A percentile compares a stretch with the other conserved stretches of the same genome.
These are phyloP conservation scores for Sanghuangporus sanghuang DNA, from an alignment of 1,284 basidiomycete species.

Conservation along the genomic window DNA sequence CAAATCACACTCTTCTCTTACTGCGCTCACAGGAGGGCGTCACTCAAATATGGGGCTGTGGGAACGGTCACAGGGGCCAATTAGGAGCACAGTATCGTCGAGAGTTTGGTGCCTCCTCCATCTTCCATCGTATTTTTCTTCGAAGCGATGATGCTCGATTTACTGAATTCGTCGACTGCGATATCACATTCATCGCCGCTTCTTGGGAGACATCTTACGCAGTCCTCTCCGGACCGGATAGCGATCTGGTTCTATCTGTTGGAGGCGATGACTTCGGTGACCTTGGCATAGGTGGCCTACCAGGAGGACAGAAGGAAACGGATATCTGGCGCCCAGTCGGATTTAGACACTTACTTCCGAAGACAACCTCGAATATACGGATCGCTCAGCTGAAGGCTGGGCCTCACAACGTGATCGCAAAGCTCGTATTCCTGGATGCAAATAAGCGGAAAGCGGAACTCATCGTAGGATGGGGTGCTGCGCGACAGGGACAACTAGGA, in stretches of 20 bases:
- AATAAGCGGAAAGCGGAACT: conserved; percentile 25
- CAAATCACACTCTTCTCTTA: conserved; percentile 62
- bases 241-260: conserved; percentile 71
- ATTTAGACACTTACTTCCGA: conserved; percentile 34
- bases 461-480: conserved; percentile 77
- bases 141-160: conserved; percentile 29
- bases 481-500: conserved; percentile 78
- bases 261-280: conserved; percentile 83
- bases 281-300: conserved; percentile 48
- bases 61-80: conserved; percentile 59
- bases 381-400: conserved; percentile 38
- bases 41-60: conserved; percentile 60
- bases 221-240: conserved; percentile 39
- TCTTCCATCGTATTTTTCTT: conserved; percentile 47
- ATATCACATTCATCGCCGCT: conserved; percentile 46
- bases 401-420: conserved; percentile 63
- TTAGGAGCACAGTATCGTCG: conserved; percentile 38
- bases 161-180: conserved; percentile 31
- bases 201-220: conserved; percentile 84
- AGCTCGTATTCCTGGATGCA: conserved; percentile 29
- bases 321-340: conserved; percentile 36
- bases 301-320: conserved; percentile 13
- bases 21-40: conserved; percentile 26
- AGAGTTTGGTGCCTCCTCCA: conserved; percentile 23
- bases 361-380: conserved; percentile 3